Evolutionary conservation across 2,329 filamentous ascomycete species (phyloP), one percentile per base, ranked within the genome.

Genomic region (Hymenoscyphus fraxineus): DNA sequence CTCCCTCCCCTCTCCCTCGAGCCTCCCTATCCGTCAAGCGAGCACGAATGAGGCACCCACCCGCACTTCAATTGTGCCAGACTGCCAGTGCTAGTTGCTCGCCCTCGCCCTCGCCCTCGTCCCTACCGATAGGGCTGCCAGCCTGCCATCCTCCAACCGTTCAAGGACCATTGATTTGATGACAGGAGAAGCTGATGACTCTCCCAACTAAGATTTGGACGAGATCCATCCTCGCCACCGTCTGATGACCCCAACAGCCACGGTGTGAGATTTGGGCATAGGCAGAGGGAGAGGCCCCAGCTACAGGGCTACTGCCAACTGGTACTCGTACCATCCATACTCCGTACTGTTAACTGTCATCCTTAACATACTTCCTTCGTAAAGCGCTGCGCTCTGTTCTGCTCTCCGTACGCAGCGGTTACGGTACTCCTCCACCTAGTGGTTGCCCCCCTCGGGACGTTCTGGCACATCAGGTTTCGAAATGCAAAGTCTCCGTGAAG

Each of bases 401-500:
- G 32, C 32, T n/a, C n/a, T n/a, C n/a, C n/a, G n/a, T n/a, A 27
- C 27, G 27, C 27, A 27, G 27, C 27, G 27, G 27, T 27, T 27
- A 27, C 27, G 27, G 3, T 27, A 27, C 27, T 27, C 27, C 27
- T 27, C 27, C 27, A 27, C 27, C 27, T 1, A 27, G 27, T 27
- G 27, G 27, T 22, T 16, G 9, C 56, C 12, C 13, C 35, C 56
- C 56, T 58, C n/a, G 32, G 56, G 56, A 38, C 39, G 35, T 58
- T 19, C 57, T 40, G 31, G 32, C 57, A 59, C 16, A 40, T 39
- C 19, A 22, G 38, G 38, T 59, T 59, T 59, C 57, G 57, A 35
- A 40, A 22, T 13, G 6, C 7, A 22, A 51, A 16, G 44, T 22
- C 19, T 22, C 19, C 35, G 35, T 35, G 6, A 35, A 27, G 7